Base-by-base conservation (phyloP, 169 alveolate species). In the Neospora caninum region DNA sequence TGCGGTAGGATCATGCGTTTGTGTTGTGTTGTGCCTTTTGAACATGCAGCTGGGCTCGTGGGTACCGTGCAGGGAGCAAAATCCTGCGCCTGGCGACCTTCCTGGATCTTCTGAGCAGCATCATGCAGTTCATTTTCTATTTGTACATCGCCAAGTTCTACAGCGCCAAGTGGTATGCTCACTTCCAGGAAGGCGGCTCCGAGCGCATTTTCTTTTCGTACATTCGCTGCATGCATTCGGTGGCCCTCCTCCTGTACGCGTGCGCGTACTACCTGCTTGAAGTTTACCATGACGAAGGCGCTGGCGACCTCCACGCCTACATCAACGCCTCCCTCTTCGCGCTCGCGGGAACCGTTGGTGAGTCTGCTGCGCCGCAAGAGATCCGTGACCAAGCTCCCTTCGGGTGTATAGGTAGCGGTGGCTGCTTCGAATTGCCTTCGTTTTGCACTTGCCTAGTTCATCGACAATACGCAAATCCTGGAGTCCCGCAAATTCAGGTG, bases 251-350 rank as follows among this genome's bases (percentile, higher is more conserved):
- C 70, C 95, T 97, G 22, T 98, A 96, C 92, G 99, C 99, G 43
- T 96, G 97, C 70, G 99, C 99, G 87, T 97, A 97, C 82, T 97
- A 97, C 94, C 97, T 98, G 42, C 94, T 98, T 83, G 99, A 98
- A 93, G 98, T 98, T 18, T 98, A 97, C 94, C 99, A 98, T 93
- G 99, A 98, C 89, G 99, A 98, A 86, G 99, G 99, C 13, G 99
- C 98, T 31, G 99, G 99, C 7, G 99, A 98, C 93, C 96, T 97
- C 78, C 99, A 98, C 94, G 99, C 99, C 45, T 98, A 98, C 96
- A 97, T 98, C 93, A 98, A 98, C 97, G 97, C 98, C 29, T 97
- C 96, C 9, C 95, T 96, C 91, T 97, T 97, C 95, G 98, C 96
- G 4, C 94, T 97, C 69, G 97, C 98, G 29, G 98, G 98, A 45